These are phyloP conservation scores for Cladosporium sp. DNA, from an alignment of 2,329 filamentous ascomycete species.

Conservation along the genomic window DNA sequence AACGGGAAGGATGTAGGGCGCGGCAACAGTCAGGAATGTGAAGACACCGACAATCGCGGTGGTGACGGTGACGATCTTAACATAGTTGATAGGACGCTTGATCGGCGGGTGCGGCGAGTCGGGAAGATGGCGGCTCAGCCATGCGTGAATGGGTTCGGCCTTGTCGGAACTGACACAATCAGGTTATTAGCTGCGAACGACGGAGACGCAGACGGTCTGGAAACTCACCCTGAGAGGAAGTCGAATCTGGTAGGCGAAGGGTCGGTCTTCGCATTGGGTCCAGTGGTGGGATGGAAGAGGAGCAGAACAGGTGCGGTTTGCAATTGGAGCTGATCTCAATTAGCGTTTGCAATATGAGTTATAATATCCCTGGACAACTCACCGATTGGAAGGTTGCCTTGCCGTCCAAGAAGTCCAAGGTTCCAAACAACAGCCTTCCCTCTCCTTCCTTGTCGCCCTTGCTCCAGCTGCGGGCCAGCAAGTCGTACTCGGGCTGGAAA, in stretches of 20 bases:
- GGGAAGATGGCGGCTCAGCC: conserved; percentile 76
- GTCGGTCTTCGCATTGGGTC: conserved; percentile 69
- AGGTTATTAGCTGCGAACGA: conserved; percentile 1
- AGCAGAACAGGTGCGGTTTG: conserved; percentile 91
- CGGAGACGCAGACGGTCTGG: neutral
- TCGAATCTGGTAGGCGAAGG: conserved; percentile 74
- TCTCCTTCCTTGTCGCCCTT: conserved; percentile 75
- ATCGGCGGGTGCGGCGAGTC: conserved; percentile 69
- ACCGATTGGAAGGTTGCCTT: conserved; percentile 84
- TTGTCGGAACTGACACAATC: conserved; percentile 33
- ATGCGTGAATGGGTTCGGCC: conserved; percentile 74
- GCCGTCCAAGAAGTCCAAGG: conserved; percentile 83
- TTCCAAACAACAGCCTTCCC: conserved; percentile 72
- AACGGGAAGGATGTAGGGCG: conserved; percentile 74
- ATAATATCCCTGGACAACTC: conserved; percentile 27
- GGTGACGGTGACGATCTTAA: conserved; percentile 64
- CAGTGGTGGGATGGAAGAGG: conserved; percentile 78
- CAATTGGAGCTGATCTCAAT: conserved; percentile 66
- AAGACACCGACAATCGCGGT: conserved; percentile 66
- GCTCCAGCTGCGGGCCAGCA: conserved; percentile 80
- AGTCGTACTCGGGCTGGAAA: conserved; percentile 91
- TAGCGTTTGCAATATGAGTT: conserved; percentile 15
- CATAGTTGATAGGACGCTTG: conserved; percentile 81
- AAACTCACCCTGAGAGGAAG: conserved; percentile 70
- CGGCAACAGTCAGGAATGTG: conserved; percentile 66